Evolutionary conservation across 2,329 filamentous ascomycete species (phyloP).

Genomic region (Blastomyces silverae): DNA sequence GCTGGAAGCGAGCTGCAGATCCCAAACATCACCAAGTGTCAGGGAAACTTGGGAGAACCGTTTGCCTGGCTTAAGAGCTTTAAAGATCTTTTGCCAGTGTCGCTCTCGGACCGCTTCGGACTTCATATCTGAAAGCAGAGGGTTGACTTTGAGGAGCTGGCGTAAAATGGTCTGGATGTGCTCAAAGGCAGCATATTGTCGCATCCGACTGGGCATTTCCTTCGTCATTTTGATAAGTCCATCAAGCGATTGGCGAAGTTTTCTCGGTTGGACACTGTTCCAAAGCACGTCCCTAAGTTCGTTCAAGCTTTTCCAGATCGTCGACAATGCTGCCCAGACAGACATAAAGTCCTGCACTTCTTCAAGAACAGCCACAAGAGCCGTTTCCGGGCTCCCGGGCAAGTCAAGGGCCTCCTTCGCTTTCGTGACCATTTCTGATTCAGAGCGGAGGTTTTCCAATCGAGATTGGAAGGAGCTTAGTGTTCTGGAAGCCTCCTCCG

Average conservation of each 20-base stretch:
- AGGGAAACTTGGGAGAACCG: constrained; percentile 90
- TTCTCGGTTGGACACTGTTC: constrained; percentile 92
- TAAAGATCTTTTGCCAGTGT: constrained; percentile 98
- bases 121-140: constrained; percentile 80
- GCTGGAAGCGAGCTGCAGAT: constrained; percentile 80
- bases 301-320: constrained; percentile 93
- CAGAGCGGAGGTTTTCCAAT: constrained; percentile 75
- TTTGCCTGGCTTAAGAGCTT: constrained; percentile 84
- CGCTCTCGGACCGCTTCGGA: constrained; percentile 93
- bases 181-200: constrained; percentile 99
- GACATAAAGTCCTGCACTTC: constrained; percentile 99
- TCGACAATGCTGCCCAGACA: constrained; percentile 91
- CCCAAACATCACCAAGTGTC: constrained; percentile 98
- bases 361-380: constrained; percentile 79
- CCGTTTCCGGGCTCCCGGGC: constrained; percentile 68
- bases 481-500: constrained; percentile 77
- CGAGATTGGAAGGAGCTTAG: constrained; percentile 75
- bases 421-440: constrained; percentile 88
- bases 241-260: constrained; percentile 82
- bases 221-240: constrained; percentile 95
- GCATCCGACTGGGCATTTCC: constrained; percentile 98
- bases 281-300: constrained; percentile 88
- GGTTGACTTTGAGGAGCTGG: constrained; percentile 83
- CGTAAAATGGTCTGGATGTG: constrained; percentile 90
- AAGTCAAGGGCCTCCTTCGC: constrained; percentile 96